These are phyloP conservation scores for Colletotrichum theobromicola DNA, from an alignment of 2,329 filamentous ascomycete genomes.

Conservation along the genomic window DNA sequence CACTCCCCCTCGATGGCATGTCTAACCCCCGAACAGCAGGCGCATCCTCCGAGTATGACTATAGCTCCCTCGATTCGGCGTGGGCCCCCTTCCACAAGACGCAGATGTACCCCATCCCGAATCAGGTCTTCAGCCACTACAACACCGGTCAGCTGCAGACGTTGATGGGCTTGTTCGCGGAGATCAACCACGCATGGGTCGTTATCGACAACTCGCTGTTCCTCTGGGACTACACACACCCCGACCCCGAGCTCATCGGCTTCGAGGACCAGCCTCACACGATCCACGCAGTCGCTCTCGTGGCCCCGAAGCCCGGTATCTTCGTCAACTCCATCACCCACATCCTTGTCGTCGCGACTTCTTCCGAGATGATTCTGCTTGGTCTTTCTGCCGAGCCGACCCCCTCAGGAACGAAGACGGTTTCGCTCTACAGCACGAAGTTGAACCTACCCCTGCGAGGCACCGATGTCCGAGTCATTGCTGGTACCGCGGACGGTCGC, in stretches of 20 bases:
- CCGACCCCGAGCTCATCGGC: conserved; percentile 89
- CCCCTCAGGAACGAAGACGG: conserved; percentile 71
- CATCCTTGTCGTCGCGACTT: conserved; percentile 87
- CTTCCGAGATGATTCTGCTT: conserved; percentile 83
- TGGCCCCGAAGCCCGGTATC: conserved; percentile 83
- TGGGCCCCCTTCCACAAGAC: conserved; percentile 92
- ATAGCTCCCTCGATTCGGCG: conserved; percentile 68
- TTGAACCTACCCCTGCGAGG: conserved; percentile 82
- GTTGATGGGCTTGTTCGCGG: conserved; percentile 94
- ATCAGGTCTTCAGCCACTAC: conserved; percentile 90
- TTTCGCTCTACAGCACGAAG: conserved; percentile 86
- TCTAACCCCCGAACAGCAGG: conserved; percentile 68
- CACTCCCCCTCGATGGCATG: not conserved
- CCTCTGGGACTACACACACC: conserved; percentile 95
- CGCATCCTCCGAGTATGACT: conserved; percentile 89
- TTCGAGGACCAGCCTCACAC: conserved; percentile 88
- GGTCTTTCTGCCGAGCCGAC: conserved; percentile 75
- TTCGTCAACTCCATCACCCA: conserved; percentile 88
- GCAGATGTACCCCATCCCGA: conserved; percentile 87
- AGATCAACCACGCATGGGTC: conserved; percentile 94
- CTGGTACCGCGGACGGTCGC: conserved; percentile 81
- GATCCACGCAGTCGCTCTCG: conserved; percentile 90
- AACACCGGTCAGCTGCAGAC: conserved; percentile 87
- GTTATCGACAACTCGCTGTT: conserved; percentile 95
- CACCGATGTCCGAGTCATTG: conserved; percentile 77